These are phyloP conservation scores for Coniochaeta pulveracea DNA, from an alignment of 2,329 filamentous ascomycete species.

Conservation along the genomic window DNA sequence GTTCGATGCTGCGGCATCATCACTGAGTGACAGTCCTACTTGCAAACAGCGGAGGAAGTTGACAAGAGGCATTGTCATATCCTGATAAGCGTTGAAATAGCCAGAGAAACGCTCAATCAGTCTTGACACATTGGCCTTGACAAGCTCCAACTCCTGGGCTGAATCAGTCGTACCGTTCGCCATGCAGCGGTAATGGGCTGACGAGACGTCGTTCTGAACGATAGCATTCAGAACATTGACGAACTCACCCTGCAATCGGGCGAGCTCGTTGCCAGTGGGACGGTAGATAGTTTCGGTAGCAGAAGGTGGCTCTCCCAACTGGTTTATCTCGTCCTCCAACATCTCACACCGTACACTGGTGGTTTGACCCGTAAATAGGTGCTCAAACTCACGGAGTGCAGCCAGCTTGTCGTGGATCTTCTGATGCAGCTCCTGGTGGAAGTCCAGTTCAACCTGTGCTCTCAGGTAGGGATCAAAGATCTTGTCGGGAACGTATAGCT, in stretches of 20 bases:
- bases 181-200: constrained; percentile 22
- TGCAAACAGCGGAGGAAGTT: constrained; percentile 72
- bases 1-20: constrained; percentile 29
- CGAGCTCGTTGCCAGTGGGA: constrained; percentile 55
- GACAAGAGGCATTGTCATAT: constrained; percentile 67
- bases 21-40: constrained; percentile 58
- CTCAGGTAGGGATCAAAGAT: constrained; percentile 70
- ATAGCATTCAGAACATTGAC: constrained; percentile 60
- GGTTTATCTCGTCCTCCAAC: constrained; percentile 48
- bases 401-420: constrained; percentile 45
- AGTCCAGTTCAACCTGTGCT: constrained; percentile 53
- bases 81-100: constrained; percentile 70
- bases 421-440: constrained; percentile 40
- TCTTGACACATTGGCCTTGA: constrained; percentile 49
- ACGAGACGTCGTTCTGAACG: constrained; percentile 33
- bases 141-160: constrained; percentile 33
- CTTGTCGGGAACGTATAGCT: constrained; percentile 75
- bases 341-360: constrained; percentile 56
- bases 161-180: constrained; percentile 18
- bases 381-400: constrained; percentile 55
- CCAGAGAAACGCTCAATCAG: constrained; percentile 59
- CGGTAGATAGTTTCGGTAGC: constrained; percentile 58
- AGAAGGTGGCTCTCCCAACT: constrained; percentile 55
- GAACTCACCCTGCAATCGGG: constrained; percentile 72
- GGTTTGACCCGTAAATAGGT: constrained; percentile 53